phyloP scores from a whole-genome alignment of 176 grass and related monocot genomes.

The Carex littledalei region DNA sequence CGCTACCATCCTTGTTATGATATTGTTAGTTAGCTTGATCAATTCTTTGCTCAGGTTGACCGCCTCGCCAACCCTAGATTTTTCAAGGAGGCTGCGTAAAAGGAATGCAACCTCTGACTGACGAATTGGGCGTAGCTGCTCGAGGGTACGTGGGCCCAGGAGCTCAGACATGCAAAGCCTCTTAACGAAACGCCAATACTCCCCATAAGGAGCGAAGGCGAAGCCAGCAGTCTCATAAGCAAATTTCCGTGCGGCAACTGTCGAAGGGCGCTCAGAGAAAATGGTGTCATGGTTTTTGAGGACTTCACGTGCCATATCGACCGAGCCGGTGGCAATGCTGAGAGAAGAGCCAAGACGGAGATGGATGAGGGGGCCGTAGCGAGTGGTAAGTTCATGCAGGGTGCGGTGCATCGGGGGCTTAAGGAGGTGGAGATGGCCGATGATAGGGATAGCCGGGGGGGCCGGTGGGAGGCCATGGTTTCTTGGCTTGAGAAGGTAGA shows the following conservation, averaged over 20 bases:
- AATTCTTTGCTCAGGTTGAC: conserved; percentile 49
- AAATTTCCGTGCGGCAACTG: conserved; percentile 36
- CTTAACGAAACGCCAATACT: conserved; percentile 81
- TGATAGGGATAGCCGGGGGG: conserved; percentile 44
- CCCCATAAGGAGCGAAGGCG: conserved; percentile 54
- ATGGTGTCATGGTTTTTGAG: conserved; percentile 36
- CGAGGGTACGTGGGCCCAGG: conserved; percentile 53
- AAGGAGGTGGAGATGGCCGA: conserved; percentile 76
- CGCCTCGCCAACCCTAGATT: background rate
- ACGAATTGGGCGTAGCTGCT: conserved; percentile 48
- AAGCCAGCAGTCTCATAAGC: conserved; percentile 48
- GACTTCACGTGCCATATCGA: conserved; percentile 31
- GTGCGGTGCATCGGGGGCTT: conserved; percentile 44
- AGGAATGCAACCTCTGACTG: conserved; percentile 28
- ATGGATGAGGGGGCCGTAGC: conserved; percentile 38
- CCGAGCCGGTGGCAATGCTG: conserved; percentile 42
- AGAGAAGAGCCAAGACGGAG: conserved; percentile 39
- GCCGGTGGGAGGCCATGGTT: conserved; percentile 31
- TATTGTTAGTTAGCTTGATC: conserved; percentile 42
- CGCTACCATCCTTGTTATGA: conserved; percentile 43
- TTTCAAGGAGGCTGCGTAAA: background rate
- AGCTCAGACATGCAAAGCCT: conserved; percentile 66
- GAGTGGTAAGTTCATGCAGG: conserved; percentile 29
- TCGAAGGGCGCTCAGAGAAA: conserved; percentile 56
- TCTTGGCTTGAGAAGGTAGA: background rate